These are phyloP conservation scores for Torulaspora indica DNA, from an alignment of 805 yeast genomes.

Conservation along the genomic window DNA sequence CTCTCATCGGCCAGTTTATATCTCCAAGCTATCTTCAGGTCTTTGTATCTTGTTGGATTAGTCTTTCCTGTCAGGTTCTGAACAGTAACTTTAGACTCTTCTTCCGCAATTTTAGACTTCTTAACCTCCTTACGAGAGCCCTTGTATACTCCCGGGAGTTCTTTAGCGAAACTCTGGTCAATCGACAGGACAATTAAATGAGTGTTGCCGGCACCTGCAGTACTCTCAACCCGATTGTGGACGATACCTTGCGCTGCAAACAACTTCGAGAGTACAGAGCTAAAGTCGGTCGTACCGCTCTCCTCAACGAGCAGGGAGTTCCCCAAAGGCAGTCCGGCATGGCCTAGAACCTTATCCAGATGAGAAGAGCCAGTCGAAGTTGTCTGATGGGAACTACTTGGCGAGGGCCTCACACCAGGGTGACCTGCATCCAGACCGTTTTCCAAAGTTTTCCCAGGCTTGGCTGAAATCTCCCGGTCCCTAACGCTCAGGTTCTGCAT, in stretches of 20 bases:
- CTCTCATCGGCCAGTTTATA: slow-evolving; percentile 53
- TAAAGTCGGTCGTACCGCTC: slow-evolving; percentile 82
- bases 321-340: slow-evolving; percentile 84
- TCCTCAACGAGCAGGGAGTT: slow-evolving; percentile 69
- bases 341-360: slow-evolving; percentile 68
- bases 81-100: slow-evolving; percentile 63
- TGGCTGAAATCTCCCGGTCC: not conserved
- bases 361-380: slow-evolving; percentile 77
- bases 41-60: slow-evolving; percentile 34
- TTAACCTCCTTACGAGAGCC: slow-evolving; percentile 65
- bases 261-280: slow-evolving; percentile 60
- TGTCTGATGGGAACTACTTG: slow-evolving; percentile 63
- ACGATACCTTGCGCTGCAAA: slow-evolving; percentile 74
- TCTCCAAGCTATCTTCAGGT: slow-evolving; percentile 91
- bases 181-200: slow-evolving; percentile 63
- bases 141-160: slow-evolving; percentile 71
- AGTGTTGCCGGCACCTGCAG: slow-evolving; percentile 39
- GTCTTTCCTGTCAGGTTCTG: slow-evolving; percentile 50
- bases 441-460: not conserved
- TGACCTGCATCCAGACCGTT: slow-evolving; percentile 22
- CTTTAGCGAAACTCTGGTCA: slow-evolving; percentile 55
- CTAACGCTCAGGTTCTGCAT: slow-evolving; percentile 2
- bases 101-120: slow-evolving; percentile 50
- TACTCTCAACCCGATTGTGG: slow-evolving; percentile 48
- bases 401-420: slow-evolving; percentile 72